Base-by-base conservation (phyloP, 1,284 basidiomycete genomes). In the Singerocomus inundabilis region DNA sequence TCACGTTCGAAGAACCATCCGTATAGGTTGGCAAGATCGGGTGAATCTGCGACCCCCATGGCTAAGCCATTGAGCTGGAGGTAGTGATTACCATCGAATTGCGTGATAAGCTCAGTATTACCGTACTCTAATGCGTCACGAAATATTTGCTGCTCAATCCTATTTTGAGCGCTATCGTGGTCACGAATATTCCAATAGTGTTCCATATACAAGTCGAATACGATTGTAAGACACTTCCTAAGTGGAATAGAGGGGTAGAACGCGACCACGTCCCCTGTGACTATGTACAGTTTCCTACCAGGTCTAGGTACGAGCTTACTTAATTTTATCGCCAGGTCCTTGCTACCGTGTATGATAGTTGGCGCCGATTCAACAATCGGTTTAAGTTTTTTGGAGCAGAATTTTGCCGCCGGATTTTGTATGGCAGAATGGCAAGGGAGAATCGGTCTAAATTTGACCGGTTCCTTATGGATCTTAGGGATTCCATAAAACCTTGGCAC, bases 351-450 rank as follows among this genome's bases (percentile, higher is more conserved):
- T 0, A 55, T 39, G 0, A 57, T 4, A 3, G 43, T 45, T 2
- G 3, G 47, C 31, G 31, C 46, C 36, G 18, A 1, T 2, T 26
- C 4, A 6, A 57, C 5, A 0, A 57, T 1, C 5, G 49, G 56
- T 50, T 57, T 57, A 15, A 57, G 52, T 1, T 21, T 35, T 52
- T 58, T 57, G 2, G 4, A 13, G 5, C 18, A 18, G 10, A 36
- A 51, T 34, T 57, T 57, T 0, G 56, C 44, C 0, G 46, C 41
- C 0, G 49, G 52, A 5, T 54, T 57, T 3, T 55, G 46, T 0
- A 57, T 40, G 0, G 48, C 43, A 0, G 3, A 13, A 4, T 57
- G 54, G 2, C 55, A 57, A 0, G 48, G 54, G 0, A 57, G 3
- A 0, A 57, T 57, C 0, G 42, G 55, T 1, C 45, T 48, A 0